These are phyloP conservation scores for Oenanthe javanica DNA, from an alignment of 140 eudicot species.

Conservation along the genomic window DNA sequence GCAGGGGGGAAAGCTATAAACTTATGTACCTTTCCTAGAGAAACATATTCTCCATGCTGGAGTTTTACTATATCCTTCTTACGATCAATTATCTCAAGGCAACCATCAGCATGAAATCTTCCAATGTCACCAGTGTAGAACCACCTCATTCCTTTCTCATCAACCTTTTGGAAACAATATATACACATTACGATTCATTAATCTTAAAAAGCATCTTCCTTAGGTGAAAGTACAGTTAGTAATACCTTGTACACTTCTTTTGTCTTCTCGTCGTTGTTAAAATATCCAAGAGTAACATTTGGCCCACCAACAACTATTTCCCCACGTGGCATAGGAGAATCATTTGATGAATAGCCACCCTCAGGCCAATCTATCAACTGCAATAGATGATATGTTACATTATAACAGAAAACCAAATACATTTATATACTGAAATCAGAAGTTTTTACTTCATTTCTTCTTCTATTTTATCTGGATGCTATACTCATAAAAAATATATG, in stretches of 20 bases:
- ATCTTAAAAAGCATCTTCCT: neutral
- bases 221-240: conserved; percentile 2
- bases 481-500: neutral
- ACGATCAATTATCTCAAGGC: conserved; percentile 96
- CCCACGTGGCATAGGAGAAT: conserved; percentile 94
- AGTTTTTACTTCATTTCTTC: neutral
- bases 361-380: conserved; percentile 96
- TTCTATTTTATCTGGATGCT: neutral
- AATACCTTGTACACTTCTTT: conserved; percentile 84
- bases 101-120: conserved; percentile 79
- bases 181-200: conserved; percentile 6
- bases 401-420: neutral
- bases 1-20: neutral
- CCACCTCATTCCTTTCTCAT: conserved; percentile 93
- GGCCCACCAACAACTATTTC: conserved; percentile 97
- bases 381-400: conserved; percentile 4
- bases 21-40: conserved; percentile 73
- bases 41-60: conserved; percentile 97
- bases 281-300: conserved; percentile 87
- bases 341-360: conserved; percentile 82
- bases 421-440: neutral
- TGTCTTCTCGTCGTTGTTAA: conserved; percentile 80
- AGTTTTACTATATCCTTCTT: conserved; percentile 93
- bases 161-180: conserved; percentile 45
- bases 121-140: conserved; percentile 96